Evolutionary conservation across 805 yeast species (phyloP), one percentile per base, ranked within the genome.

Genomic region (Yamadazyma olivae): DNA sequence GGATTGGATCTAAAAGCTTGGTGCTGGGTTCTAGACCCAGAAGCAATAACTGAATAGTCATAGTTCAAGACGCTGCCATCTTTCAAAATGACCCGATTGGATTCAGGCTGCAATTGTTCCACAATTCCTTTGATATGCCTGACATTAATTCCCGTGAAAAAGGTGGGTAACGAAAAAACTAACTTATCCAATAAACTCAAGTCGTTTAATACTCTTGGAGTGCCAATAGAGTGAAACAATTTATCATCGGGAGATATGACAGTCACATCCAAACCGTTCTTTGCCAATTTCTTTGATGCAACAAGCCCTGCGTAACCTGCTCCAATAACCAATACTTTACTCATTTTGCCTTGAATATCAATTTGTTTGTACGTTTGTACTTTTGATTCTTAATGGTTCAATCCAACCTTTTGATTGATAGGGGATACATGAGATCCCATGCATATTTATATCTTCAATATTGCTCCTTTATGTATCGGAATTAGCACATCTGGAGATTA

Each of bases 31-130:
- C n/a, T n/a, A 6, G 62, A 25, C 2, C 71, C 73, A 5, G 62
- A 44, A 6, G 71, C 70, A 23, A 67, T 43, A 14, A 63, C 49
- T 43, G 66, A 51, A 36, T 51, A 46, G 36, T 66, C 69, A 39
- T 59, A 64, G 2, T 17, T 16, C n/a, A 55, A 17, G 8, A 35
- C 21, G 8, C 29, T 28, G 9, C 31, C 32, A 13, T 12, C 38
- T 39, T 3, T 31, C 15, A 54, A 50, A 3, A 19, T 4, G 6
- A 64, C 44, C 2, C 35, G 19, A 21, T 54, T 44, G 3, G 41
- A 17, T 1, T 53, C 55, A 5, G 64, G 54, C 33, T 63, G 54
- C 5, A 63, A 54, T 2, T 31, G 13, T 3, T 44, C 42, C 9
- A 47, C 70, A 3, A 31, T 26, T 1, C 60, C 70, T 19, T 54